phyloP scores from a whole-genome alignment of 1,139 yeast species.

The Geotrichum bryndzae region DNA sequence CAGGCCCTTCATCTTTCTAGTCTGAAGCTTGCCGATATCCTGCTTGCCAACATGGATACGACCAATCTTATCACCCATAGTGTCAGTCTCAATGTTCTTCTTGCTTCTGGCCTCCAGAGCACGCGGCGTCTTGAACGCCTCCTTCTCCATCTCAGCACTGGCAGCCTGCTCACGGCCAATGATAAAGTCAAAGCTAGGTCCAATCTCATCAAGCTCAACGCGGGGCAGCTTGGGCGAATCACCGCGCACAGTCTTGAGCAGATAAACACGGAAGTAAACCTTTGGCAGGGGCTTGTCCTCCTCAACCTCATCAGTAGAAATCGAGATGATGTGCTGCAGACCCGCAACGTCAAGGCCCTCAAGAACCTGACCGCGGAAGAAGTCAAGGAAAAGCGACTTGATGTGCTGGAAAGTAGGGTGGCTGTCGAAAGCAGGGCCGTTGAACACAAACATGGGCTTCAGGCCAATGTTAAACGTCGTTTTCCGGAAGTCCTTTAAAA shows the following conservation, averaged over 20 bases:
- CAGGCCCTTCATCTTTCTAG: conserved; percentile 97
- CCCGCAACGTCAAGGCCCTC: conserved; percentile 91
- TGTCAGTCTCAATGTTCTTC: conserved; percentile 84
- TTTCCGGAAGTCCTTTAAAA: conserved; percentile 69
- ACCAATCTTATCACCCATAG: conserved; percentile 95
- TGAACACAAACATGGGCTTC: conserved; percentile 91
- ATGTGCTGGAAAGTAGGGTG: conserved; percentile 83
- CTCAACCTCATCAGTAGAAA: conserved; percentile 68
- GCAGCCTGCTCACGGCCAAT: conserved; percentile 85
- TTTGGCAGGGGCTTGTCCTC: conserved; percentile 68
- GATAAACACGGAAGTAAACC: conserved; percentile 86
- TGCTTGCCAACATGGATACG: conserved; percentile 95
- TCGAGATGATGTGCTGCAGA: conserved; percentile 78
- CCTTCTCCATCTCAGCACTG: conserved; percentile 83
- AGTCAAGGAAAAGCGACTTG: conserved; percentile 84
- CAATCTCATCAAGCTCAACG: conserved; percentile 90
- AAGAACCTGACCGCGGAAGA: conserved; percentile 78
- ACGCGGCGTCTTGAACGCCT: conserved; percentile 76
- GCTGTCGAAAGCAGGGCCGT: conserved; percentile 84
- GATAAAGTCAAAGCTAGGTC: conserved; percentile 91
- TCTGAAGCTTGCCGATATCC: conserved; percentile 82
- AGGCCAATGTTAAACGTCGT: conserved; percentile 79
- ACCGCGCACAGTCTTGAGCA: conserved; percentile 70
- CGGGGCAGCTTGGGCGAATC: conserved; percentile 83
- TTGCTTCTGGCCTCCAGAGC: conserved; percentile 74